Percentiles rank a stretch among this genome's conserved stretches.
These are phyloP conservation scores for Citrus trifoliata DNA, from an alignment of 345 rosid species.

Conservation along the genomic window DNA sequence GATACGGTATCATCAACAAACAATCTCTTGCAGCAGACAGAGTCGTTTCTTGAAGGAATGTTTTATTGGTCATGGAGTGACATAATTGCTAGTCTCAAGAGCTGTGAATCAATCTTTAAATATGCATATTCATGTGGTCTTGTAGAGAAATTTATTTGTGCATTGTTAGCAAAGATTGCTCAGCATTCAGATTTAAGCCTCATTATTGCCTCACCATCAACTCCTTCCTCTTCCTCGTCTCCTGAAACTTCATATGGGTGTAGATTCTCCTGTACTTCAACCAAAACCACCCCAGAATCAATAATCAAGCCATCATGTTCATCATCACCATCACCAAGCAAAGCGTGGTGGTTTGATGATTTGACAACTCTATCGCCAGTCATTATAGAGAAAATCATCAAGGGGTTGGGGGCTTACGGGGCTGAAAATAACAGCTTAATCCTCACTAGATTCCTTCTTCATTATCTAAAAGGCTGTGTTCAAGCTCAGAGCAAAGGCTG, in stretches of 20 bases:
- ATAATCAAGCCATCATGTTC: slow-evolving; percentile 23
- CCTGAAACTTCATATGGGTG: slow-evolving; percentile 42
- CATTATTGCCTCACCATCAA: slow-evolving; percentile 30
- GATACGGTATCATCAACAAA: slow-evolving; percentile 18
- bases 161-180: slow-evolving; percentile 53
- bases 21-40: slow-evolving; percentile 60
- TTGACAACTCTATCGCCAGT: slow-evolving; percentile 45
- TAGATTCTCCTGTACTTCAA: slow-evolving; percentile 38
- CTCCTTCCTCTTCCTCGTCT: slow-evolving; percentile 52
- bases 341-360: slow-evolving; percentile 82
- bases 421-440: slow-evolving; percentile 46
- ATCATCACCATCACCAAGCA: slow-evolving; percentile 17
- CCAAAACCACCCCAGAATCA: slow-evolving; percentile 28
- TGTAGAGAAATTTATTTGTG: slow-evolving; percentile 46
- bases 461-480: slow-evolving; percentile 50
- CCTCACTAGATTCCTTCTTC: slow-evolving; percentile 70
- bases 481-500: slow-evolving; percentile 18
- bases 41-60: slow-evolving; percentile 52
- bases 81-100: slow-evolving; percentile 44
- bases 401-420: slow-evolving; percentile 47
- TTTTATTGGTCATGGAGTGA: slow-evolving; percentile 69
- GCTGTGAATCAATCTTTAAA: slow-evolving; percentile 48
- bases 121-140: slow-evolving; percentile 60
- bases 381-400: slow-evolving; percentile 44
- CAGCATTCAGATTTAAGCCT: slow-evolving; percentile 46